These are phyloP conservation scores for Monosporascus ibericus DNA, from an alignment of 2,329 filamentous ascomycete genomes.

Conservation along the genomic window DNA sequence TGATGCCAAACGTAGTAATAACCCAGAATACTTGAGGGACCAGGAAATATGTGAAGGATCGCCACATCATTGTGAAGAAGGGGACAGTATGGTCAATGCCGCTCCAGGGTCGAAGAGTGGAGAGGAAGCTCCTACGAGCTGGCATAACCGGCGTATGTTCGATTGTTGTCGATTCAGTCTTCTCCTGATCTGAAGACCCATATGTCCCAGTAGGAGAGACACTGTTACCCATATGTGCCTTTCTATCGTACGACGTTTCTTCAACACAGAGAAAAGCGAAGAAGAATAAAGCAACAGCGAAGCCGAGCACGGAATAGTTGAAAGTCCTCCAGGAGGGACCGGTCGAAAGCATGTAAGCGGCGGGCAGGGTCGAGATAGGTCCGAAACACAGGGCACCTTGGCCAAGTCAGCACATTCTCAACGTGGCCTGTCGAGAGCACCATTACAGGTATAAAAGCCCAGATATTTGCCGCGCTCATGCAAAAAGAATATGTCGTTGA, in stretches of 20 bases:
- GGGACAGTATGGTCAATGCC: constrained; percentile 30
- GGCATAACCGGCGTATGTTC: constrained; percentile 19
- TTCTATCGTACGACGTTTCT: constrained; percentile 40
- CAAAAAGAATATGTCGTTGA: constrained; percentile 40
- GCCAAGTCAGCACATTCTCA: constrained; percentile 1
- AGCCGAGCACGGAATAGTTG: constrained; percentile 56
- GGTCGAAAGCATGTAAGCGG: constrained; percentile 54
- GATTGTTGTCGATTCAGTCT: constrained; percentile 12
- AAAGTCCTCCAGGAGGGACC: constrained; percentile 54
- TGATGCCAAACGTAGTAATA: constrained; percentile 37
- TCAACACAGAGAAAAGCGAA: constrained; percentile 47
- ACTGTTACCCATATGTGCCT: constrained; percentile 9
- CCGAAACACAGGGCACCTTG: constrained; percentile 49
- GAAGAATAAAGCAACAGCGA: constrained; percentile 37
- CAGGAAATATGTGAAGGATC: constrained; percentile 37
- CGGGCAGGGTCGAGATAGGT: constrained; percentile 49
- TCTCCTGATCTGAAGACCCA: constrained; percentile 17
- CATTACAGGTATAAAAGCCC: constrained; percentile 50
- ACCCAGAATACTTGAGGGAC: constrained; percentile 41
- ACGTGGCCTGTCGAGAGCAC: neutral
- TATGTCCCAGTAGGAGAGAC: constrained; percentile 5
- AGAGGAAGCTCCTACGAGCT: constrained; percentile 30
- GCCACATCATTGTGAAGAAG: constrained; percentile 33
- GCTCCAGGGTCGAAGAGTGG: constrained; percentile 32
- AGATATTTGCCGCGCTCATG: constrained; percentile 46